Percentiles rank a stretch among this genome's conserved stretches.
Evolutionary conservation across 2,329 filamentous ascomycete genomes (phyloP).

Genomic region (Ceratocystis harringtonii): DNA sequence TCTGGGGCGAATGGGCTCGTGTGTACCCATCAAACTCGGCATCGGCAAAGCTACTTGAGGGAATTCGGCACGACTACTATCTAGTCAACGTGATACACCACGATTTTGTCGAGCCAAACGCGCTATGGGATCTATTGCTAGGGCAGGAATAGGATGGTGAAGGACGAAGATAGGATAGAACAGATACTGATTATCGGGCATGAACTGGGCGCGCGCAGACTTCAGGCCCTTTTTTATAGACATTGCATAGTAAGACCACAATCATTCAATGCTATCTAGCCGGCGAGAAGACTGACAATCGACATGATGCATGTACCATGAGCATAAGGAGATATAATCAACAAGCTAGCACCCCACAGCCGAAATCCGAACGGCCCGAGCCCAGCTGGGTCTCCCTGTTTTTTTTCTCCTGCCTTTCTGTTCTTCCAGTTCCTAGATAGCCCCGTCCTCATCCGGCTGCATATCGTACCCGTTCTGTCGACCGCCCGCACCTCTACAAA

Average conservation of each 20-base stretch:
- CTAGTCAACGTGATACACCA: constrained; percentile 85
- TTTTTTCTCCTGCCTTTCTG: too few species aligned
- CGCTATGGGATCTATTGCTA: constrained; percentile 53
- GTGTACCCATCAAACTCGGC: constrained; percentile 65
- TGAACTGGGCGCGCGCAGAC: too few species aligned
- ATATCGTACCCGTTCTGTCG: not conserved
- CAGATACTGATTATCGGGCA: too few species aligned
- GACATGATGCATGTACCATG: not conserved
- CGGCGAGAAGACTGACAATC: not conserved
- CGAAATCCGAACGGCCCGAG: too few species aligned
- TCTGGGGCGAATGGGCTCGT: constrained; percentile 86
- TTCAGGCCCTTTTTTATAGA: not conserved
- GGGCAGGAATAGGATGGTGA: constrained; percentile 23
- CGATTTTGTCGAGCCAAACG: constrained; percentile 54
- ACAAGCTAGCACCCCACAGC: not conserved
- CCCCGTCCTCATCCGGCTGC: constrained; percentile 11
- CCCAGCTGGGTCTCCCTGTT: too few species aligned
- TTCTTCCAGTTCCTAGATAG: not conserved
- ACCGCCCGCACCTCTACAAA: not conserved
- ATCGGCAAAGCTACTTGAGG: constrained; percentile 56
- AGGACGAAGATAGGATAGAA: not conserved
- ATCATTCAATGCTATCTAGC: not conserved
- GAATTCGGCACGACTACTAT: constrained; percentile 57
- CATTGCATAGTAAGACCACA: not conserved
- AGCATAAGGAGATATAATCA: not conserved